Conservation (phyloP, 768 basidiomycete genomes). For the Amanita brunnescens region DNA sequence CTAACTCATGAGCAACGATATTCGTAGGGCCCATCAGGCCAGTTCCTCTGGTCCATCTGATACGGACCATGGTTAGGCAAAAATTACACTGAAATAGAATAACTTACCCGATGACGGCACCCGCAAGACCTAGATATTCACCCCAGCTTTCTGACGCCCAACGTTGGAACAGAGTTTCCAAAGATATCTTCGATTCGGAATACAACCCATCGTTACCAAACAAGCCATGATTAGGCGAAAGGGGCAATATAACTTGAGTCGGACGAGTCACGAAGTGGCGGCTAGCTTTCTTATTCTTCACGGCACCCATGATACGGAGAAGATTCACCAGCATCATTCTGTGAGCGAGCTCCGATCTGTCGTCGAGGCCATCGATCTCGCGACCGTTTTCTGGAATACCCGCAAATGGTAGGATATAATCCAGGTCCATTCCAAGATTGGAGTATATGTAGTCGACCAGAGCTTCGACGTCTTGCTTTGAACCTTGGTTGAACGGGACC, state of each 20-base stretch:
- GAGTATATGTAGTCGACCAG: constrained; percentile 98
- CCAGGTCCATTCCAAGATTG: constrained; percentile 90
- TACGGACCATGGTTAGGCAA: constrained; percentile 8
- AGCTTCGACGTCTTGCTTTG: constrained; percentile 97
- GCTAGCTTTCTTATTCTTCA: constrained; percentile 97
- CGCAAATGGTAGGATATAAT: constrained; percentile 98
- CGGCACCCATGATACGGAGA: constrained; percentile 90
- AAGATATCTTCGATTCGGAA: constrained; percentile 95
- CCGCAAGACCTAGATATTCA: constrained; percentile 95
- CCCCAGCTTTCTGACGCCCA: constrained; percentile 99
- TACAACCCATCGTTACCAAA: constrained; percentile 98
- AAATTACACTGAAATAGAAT: neutral
- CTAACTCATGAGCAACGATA: constrained; percentile 89
- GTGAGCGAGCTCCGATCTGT: constrained; percentile 95
- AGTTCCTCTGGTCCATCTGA: constrained; percentile 95
- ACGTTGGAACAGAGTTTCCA: constrained; percentile 96
- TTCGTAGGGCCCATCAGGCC: constrained; percentile 95
- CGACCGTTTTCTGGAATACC: constrained; percentile 98
- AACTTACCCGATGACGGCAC: constrained; percentile 92
- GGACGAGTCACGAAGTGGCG: constrained; percentile 96
- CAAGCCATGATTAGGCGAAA: constrained; percentile 96
- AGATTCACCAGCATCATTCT: constrained; percentile 98
- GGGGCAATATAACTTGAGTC: constrained; percentile 94
- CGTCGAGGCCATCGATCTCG: constrained; percentile 95
- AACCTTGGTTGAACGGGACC: constrained; percentile 98